Evolutionary conservation across 2,329 filamentous ascomycete genomes (phyloP).

Genomic region (Amauroascus niger): DNA sequence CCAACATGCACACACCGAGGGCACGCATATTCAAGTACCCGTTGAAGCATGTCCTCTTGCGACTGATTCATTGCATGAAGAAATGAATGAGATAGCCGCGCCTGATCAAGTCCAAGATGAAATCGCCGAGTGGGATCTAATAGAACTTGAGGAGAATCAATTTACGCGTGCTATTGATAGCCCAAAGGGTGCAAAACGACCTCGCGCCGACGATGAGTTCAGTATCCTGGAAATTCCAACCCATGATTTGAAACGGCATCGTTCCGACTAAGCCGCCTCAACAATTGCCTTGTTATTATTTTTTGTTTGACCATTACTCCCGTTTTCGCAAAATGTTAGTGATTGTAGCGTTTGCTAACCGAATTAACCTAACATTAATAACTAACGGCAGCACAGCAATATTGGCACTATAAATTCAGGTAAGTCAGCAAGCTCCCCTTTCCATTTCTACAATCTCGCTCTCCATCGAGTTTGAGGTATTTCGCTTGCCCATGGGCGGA

Average conservation of each 20-base stretch:
- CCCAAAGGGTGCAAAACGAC: conserved; percentile 15
- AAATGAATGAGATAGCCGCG: conserved; percentile 22
- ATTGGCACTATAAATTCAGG: not conserved
- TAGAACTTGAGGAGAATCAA: conserved; percentile 24
- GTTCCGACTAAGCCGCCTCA: conserved; percentile 12
- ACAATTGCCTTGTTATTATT: not conserved
- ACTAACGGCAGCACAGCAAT: not conserved
- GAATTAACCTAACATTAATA: not conserved
- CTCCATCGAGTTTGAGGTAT: not conserved
- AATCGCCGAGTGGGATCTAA: conserved; percentile 1
- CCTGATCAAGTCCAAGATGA: conserved; percentile 18
- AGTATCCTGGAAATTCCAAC: conserved; percentile 4
- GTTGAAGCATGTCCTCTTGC: conserved; percentile 3
- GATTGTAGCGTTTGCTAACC: not conserved
- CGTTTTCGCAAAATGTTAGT: not conserved
- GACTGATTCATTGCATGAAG: conserved; percentile 14
- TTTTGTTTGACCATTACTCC: not conserved
- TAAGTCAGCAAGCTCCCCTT: not conserved
- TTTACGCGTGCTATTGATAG: conserved; percentile 22
- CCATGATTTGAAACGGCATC: conserved; percentile 15
- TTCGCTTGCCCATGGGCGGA: not conserved
- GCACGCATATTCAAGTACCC: not conserved
- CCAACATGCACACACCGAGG: not conserved
- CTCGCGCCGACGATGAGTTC: conserved; percentile 12
- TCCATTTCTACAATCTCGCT: not conserved